Percentiles rank a stretch among this genome's conserved stretches.
Evolutionary conservation across 164 flowering plant genomes (phyloP).

Genomic region (Annona cherimola): DNA sequence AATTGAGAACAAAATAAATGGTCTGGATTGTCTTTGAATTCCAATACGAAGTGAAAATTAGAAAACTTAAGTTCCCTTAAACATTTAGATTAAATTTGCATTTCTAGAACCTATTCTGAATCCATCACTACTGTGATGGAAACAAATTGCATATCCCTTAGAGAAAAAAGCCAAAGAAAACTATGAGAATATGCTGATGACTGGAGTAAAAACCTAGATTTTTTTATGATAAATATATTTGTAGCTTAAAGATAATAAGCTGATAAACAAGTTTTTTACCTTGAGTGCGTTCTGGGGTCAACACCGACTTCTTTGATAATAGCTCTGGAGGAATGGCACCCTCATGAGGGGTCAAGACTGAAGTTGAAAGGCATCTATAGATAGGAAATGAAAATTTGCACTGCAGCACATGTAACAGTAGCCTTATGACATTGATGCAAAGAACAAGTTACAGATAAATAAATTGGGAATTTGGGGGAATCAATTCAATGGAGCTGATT

Average conservation of each 20-base stretch:
- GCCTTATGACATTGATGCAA: background rate
- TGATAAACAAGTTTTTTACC: slow-evolving; percentile 34
- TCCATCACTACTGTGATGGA: too few species aligned
- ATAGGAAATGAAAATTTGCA: slow-evolving; percentile 7
- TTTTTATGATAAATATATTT: background rate
- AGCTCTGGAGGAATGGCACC: slow-evolving; percentile 52
- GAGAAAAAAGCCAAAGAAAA: background rate
- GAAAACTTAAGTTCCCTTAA: background rate
- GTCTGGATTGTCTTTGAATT: background rate
- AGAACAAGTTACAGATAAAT: background rate
- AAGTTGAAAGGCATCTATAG: slow-evolving; percentile 36
- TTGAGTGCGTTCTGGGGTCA: slow-evolving; percentile 40
- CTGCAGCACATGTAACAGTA: slow-evolving; percentile 1
- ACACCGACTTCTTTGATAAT: slow-evolving; percentile 36
- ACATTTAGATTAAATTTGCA: background rate
- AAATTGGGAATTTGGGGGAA: background rate
- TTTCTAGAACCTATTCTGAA: too few species aligned
- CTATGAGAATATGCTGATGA: background rate
- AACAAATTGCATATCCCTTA: background rate
- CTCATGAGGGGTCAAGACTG: slow-evolving; percentile 48
- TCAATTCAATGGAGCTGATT: background rate
- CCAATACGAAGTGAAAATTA: background rate
- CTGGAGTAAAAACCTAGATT: background rate
- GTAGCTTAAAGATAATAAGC: background rate
- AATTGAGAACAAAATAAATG: background rate